Conservation (phyloP, 2,329 filamentous ascomycete species). For the Gnomoniopsis sp. region DNA sequence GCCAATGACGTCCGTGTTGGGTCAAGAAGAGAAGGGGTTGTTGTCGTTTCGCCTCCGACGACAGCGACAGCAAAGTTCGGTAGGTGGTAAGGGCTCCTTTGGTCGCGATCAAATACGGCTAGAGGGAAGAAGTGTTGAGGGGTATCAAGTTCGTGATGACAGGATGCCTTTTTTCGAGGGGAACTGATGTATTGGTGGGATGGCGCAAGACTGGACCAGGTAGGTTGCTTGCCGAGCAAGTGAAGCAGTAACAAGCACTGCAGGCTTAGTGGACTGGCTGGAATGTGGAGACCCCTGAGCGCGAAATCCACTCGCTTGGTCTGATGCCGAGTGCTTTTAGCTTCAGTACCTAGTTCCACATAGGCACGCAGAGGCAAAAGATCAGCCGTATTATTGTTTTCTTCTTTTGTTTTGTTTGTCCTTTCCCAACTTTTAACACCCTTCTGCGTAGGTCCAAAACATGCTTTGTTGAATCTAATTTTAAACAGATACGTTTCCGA, state of each 20-base stretch:
- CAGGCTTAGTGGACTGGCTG: background rate
- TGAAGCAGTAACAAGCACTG: background rate
- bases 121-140: conserved; percentile 9
- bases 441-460: too few relatives aligned
- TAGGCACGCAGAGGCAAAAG: too few relatives aligned
- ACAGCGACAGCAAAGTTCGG: conserved; percentile 8
- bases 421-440: too few relatives aligned
- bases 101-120: conserved; percentile 1
- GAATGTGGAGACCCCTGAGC: background rate
- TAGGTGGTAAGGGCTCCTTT: background rate
- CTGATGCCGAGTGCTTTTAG: too few relatives aligned
- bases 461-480: too few relatives aligned
- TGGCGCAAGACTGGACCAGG: background rate
- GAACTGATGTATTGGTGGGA: conserved; percentile 9
- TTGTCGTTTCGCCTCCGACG: conserved; percentile 12
- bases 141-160: conserved; percentile 18
- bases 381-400: too few relatives aligned
- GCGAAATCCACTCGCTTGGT: too few relatives aligned
- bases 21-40: conserved; percentile 6
- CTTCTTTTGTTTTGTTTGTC: too few relatives aligned
- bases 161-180: background rate
- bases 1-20: conserved; percentile 17
- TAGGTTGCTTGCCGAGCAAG: background rate
- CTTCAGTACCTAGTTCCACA: too few relatives aligned
- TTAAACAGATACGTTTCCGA: too few relatives aligned